These are phyloP conservation scores for Phytophthora vignae DNA, from an alignment of 352 stramenopile genomes.

Conservation along the genomic window DNA sequence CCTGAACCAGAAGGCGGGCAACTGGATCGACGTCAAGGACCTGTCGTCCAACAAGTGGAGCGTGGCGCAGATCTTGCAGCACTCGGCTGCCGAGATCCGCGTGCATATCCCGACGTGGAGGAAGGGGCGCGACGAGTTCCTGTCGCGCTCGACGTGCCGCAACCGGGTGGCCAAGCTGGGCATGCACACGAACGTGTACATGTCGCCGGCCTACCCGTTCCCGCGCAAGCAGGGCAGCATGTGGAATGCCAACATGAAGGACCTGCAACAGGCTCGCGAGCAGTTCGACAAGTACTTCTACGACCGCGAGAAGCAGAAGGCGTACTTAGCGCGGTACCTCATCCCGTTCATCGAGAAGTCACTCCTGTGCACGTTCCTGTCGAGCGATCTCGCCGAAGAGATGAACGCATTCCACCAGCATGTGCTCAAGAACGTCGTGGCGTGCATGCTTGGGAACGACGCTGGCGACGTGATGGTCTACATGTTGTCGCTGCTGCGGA, in stretches of 20 bases:
- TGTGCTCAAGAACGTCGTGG: conserved; percentile 78
- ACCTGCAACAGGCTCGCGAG: conserved; percentile 66
- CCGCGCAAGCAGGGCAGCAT: conserved; percentile 74
- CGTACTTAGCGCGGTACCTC: conserved; percentile 63
- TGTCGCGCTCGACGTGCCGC: conserved; percentile 64
- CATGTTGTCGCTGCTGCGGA: conserved; percentile 73
- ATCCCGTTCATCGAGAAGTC: conserved; percentile 82
- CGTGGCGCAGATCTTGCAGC: conserved; percentile 76
- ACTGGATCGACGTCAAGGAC: conserved; percentile 88
- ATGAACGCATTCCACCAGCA: conserved; percentile 86
- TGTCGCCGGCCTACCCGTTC: conserved; percentile 84
- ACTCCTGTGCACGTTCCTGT: conserved; percentile 71
- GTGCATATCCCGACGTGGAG: conserved; percentile 75
- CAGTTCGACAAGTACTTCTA: conserved; percentile 85
- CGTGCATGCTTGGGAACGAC: conserved; percentile 66
- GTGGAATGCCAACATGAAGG: conserved; percentile 72
- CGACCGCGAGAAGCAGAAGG: conserved; percentile 49
- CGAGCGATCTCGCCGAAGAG: conserved; percentile 75
- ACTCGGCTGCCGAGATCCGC: conserved; percentile 71
- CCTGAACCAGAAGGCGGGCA: conserved; percentile 64
- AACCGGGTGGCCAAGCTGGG: conserved; percentile 76
- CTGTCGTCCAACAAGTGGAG: conserved; percentile 79
- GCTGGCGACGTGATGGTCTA: conserved; percentile 42
- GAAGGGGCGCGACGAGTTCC: conserved; percentile 76
- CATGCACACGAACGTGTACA: conserved; percentile 78